Evolutionary conservation across 2,329 filamentous ascomycete genomes (phyloP).

Genomic region (Cordyceps cicadae): DNA sequence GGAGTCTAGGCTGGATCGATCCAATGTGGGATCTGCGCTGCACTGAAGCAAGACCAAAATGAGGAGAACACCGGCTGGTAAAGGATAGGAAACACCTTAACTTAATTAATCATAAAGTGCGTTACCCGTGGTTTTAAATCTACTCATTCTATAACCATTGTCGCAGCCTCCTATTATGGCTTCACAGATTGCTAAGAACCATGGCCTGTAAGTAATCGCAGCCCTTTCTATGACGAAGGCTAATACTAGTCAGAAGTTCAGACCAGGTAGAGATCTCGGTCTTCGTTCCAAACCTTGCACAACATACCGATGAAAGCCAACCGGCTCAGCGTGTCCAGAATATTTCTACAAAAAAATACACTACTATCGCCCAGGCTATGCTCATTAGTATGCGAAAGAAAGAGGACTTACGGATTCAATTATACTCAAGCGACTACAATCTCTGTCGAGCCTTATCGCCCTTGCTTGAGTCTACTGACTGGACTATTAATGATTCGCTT

Average conservation of each 20-base stretch:
- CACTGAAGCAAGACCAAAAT: background rate
- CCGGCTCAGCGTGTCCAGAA: background rate
- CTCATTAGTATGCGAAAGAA: background rate
- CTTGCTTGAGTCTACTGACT: background rate
- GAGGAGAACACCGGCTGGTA: background rate
- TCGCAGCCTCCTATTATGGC: background rate
- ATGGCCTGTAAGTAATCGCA: background rate
- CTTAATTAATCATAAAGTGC: background rate
- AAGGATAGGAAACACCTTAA: background rate
- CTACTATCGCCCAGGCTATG: background rate
- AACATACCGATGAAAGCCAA: background rate
- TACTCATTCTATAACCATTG: background rate
- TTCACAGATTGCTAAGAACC: background rate
- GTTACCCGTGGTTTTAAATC: too few species aligned
- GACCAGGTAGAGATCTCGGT: too few species aligned
- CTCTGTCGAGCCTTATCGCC: background rate
- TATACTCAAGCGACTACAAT: background rate
- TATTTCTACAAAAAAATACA: background rate
- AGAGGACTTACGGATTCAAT: background rate
- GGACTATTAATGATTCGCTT: background rate
- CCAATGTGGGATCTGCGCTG: background rate
- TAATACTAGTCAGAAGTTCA: background rate
- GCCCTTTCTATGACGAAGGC: background rate
- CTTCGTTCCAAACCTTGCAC: too few species aligned
- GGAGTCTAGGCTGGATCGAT: too few species aligned